Conservation (phyloP, 306 rosid genomes). For the Hippophae gyantsensis region DNA sequence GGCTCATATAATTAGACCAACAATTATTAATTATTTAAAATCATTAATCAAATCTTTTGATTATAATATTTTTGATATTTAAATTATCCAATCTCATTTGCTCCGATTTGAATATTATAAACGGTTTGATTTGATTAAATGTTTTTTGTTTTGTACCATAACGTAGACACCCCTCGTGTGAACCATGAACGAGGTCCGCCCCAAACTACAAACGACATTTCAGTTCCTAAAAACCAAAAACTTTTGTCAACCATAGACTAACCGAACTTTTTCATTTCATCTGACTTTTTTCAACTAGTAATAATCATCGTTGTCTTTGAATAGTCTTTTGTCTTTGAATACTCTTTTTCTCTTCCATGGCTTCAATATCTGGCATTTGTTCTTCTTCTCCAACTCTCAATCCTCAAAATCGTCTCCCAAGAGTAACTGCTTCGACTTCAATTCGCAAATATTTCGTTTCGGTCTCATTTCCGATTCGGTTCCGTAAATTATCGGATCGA, state of each 20-base stretch:
- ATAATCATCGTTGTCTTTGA: neutral
- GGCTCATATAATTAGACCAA: too few species aligned
- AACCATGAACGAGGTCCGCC: too few species aligned
- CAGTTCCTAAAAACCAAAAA: neutral
- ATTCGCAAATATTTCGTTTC: constrained; percentile 18
- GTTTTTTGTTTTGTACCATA: too few species aligned
- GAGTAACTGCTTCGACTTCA: constrained; percentile 1
- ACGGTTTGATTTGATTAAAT: too few species aligned
- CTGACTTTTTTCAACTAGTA: neutral
- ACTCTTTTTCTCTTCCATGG: constrained; percentile 27
- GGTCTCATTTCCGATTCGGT: constrained; percentile 27
- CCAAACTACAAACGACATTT: too few species aligned
- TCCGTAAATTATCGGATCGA: constrained; percentile 18
- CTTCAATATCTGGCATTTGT: constrained; percentile 68
- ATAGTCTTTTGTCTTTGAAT: neutral
- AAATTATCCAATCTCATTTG: too few species aligned
- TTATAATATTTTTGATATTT: too few species aligned
- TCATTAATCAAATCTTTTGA: too few species aligned
- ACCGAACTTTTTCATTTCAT: neutral
- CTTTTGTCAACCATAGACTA: neutral
- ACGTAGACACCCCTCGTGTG: too few species aligned
- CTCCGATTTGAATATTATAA: too few species aligned
- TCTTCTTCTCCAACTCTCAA: constrained; percentile 56
- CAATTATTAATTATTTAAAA: too few species aligned
- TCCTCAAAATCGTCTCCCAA: constrained; percentile 22